Evolutionary conservation across 495 filamentous ascomycete genomes (phyloP).

Genomic region (Durotheca rogersii): DNA sequence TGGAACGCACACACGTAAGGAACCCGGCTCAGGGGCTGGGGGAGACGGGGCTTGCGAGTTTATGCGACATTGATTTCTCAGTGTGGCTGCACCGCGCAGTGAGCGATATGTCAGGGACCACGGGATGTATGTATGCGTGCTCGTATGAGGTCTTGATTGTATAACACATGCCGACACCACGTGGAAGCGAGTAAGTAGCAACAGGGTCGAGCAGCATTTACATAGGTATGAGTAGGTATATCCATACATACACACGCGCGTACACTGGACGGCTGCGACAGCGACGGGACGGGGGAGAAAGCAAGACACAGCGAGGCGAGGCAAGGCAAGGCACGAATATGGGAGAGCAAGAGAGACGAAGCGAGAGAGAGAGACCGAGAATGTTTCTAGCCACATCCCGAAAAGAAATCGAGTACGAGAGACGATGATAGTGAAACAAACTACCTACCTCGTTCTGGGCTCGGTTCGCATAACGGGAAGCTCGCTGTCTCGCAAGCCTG

Average conservation of each 20-base stretch:
- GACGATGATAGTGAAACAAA: conserved; percentile 28
- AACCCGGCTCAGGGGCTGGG: conserved; percentile 30
- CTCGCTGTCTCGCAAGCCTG: conserved; percentile 25
- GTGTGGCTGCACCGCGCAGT: conserved; percentile 16
- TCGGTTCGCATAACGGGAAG: conserved; percentile 12
- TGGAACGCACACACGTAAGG: too few species aligned
- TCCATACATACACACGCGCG: too few species aligned
- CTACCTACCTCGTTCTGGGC: conserved; percentile 8
- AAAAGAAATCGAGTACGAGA: too few species aligned
- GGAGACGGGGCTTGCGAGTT: conserved; percentile 19
- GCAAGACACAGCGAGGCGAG: background rate
- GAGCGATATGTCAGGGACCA: too few species aligned
- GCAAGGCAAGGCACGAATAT: background rate
- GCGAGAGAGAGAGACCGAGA: background rate
- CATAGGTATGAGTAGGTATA: too few species aligned
- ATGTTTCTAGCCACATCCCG: conserved; percentile 5
- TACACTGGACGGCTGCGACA: too few species aligned
- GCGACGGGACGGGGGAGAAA: background rate
- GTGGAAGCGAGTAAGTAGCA: background rate
- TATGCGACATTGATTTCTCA: conserved; percentile 23
- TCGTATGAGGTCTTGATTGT: conserved; percentile 3
- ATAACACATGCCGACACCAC: background rate
- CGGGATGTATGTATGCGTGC: too few species aligned
- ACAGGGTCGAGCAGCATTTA: too few species aligned
- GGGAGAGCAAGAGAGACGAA: background rate